phyloP scores from a whole-genome alignment of 441 rosid genomes.

The Erodium texanum region DNA sequence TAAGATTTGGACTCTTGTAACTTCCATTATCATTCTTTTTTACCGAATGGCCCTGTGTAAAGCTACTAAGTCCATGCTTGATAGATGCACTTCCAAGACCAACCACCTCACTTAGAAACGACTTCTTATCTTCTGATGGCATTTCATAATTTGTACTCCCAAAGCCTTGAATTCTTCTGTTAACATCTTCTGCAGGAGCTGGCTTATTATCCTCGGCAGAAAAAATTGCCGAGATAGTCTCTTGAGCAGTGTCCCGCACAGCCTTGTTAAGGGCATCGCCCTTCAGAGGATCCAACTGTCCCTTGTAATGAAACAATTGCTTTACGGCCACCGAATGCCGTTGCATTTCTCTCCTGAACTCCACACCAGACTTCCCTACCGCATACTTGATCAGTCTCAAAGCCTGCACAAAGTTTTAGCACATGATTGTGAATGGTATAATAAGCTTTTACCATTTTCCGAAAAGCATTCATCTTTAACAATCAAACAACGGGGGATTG shows the following conservation, averaged over 20 bases:
- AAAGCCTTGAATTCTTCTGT: slow-evolving; percentile 81
- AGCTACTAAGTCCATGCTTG: slow-evolving; percentile 80
- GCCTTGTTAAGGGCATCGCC: slow-evolving; percentile 97
- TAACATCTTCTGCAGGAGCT: slow-evolving; percentile 50
- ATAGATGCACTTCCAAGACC: slow-evolving; percentile 89
- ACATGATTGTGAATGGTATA: slow-evolving; percentile 12
- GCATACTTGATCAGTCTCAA: slow-evolving; percentile 83
- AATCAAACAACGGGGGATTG: too few relatives aligned
- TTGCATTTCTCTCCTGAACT: slow-evolving; percentile 97
- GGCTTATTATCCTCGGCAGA: slow-evolving; percentile 65
- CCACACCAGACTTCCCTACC: slow-evolving; percentile 82
- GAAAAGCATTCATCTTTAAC: neutral
- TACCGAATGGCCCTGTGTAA: slow-evolving; percentile 62
- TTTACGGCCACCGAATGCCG: slow-evolving; percentile 84
- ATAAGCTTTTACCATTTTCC: neutral
- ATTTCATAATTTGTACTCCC: slow-evolving; percentile 74
- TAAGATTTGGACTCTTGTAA: slow-evolving; percentile 80
- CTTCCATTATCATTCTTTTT: slow-evolving; percentile 72
- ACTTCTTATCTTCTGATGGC: slow-evolving; percentile 75
- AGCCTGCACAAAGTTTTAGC: slow-evolving; percentile 42
- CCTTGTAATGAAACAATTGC: slow-evolving; percentile 77
- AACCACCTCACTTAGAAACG: slow-evolving; percentile 92
- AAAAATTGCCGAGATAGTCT: slow-evolving; percentile 71
- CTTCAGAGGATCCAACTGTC: slow-evolving; percentile 73
- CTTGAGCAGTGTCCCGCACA: slow-evolving; percentile 91